Evolutionary conservation across 1,139 yeast species (phyloP).

Genomic region (Casaregolazyma lundiana): DNA sequence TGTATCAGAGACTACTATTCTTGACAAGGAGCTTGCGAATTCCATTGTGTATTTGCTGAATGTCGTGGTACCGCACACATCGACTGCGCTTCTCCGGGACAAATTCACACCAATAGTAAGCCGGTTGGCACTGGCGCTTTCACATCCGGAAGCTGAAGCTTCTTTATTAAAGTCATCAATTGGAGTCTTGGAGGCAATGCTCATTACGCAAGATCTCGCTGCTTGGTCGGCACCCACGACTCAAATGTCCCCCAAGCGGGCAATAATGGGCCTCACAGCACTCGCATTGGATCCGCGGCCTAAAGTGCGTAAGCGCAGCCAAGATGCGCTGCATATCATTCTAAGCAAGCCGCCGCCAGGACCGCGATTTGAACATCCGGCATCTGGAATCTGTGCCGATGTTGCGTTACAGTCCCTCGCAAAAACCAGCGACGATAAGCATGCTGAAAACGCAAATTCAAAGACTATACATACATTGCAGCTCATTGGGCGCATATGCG

Average conservation of each 20-base stretch:
- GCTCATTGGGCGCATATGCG: conserved; percentile 61
- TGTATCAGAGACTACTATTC: conserved; percentile 45
- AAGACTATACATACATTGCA: conserved; percentile 73
- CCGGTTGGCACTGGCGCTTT: conserved; percentile 75
- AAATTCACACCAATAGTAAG: conserved; percentile 75
- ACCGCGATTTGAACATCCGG: conserved; percentile 77
- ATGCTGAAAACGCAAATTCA: conserved; percentile 6
- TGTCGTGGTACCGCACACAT: conserved; percentile 69
- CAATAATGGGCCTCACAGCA: conserved; percentile 73
- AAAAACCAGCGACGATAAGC: conserved; percentile 32
- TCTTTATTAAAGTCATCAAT: conserved; percentile 77
- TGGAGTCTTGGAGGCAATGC: conserved; percentile 76
- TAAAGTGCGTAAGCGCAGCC: conserved; percentile 92
- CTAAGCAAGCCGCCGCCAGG: conserved; percentile 71
- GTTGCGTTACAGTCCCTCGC: conserved; percentile 53
- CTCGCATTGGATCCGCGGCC: conserved; percentile 86
- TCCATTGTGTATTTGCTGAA: conserved; percentile 81
- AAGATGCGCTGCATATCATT: conserved; percentile 68
- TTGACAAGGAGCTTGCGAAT: conserved; percentile 61
- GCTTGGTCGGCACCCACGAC: conserved; percentile 56
- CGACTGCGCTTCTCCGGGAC: conserved; percentile 60
- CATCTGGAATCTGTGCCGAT: conserved; percentile 64
- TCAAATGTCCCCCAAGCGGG: conserved; percentile 74
- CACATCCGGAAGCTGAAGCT: conserved; percentile 70
- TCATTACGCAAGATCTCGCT: conserved; percentile 73